Base-by-base conservation (phyloP, 768 basidiomycete genomes). In the Lyophyllum atratum region DNA sequence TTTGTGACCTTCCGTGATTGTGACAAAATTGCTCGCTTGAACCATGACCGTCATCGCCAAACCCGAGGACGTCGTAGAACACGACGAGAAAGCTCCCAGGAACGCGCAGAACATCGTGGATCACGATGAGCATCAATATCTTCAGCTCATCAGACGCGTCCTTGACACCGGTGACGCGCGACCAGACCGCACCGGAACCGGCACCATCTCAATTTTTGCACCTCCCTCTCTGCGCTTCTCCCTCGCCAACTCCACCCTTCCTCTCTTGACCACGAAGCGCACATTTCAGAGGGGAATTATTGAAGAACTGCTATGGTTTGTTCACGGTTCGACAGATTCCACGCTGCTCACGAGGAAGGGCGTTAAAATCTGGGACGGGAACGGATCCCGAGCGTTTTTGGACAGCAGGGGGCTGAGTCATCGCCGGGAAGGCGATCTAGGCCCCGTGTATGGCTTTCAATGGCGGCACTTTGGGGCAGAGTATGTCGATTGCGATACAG, bases 321-420 rank as follows among this genome's bases (percentile, higher is more conserved):
- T 97, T 15, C 76, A 79, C 34, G 95, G 96, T 1, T 81, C 79
- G 8, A 98, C 95, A 0, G 93, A 97, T 73, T 85, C 91, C 0
- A 86, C 76, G 5, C 62, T 87, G 0, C 81, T 99, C 39, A 84
- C 86, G 1, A 78, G 81, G 28, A 92, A 92, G 68, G 94, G 93
- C 50, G 83, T 98, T 59, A 91, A 92, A 70, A 98, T 99, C 64
- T 99, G 97, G 97, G 95, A 98, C 68, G 95, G 95, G 0, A 98
- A 99, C 61, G 95, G 93, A 8, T 89, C 89, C 2, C 84, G 88
- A 59, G 89, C 85, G 62, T 98, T 96, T 66, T 74, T 98, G 26
- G 92, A 94, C 67, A 81, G 82, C 55, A 79, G 92, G 19, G 96
- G 97, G 2, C 72, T 98, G n/a, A 81, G 80, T 0, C 88, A 95